phyloP scores from a whole-genome alignment of 345 rosid species.

The Moricandia moricandioides region DNA sequence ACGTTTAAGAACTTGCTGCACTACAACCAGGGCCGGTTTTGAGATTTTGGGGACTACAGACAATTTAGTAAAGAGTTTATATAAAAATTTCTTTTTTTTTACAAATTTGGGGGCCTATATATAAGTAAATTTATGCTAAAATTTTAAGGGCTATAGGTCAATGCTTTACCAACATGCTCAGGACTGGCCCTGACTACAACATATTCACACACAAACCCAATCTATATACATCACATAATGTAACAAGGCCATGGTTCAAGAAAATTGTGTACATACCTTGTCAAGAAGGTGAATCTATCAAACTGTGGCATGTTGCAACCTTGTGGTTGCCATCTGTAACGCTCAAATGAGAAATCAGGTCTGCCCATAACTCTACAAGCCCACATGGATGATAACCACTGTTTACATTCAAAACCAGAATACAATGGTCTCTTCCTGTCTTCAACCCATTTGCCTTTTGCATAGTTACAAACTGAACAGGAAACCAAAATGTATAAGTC shows the following conservation, averaged over 20 bases:
- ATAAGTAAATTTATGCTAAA: too few species aligned
- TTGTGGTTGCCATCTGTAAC: conserved; percentile 74
- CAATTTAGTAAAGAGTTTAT: too few species aligned
- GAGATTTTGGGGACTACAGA: too few species aligned
- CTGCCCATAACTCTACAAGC: conserved; percentile 63
- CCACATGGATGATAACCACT: conserved; percentile 78
- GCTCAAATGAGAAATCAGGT: conserved; percentile 69
- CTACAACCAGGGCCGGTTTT: neutral
- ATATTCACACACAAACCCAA: neutral
- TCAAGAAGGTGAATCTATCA: conserved; percentile 58
- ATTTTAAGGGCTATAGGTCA: too few species aligned
- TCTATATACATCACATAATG: neutral
- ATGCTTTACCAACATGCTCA: too few species aligned
- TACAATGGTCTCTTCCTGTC: conserved; percentile 56
- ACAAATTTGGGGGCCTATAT: too few species aligned
- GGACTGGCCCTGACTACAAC: neutral
- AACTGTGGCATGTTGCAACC: conserved; percentile 67
- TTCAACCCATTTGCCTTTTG: conserved; percentile 67
- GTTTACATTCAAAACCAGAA: conserved; percentile 61
- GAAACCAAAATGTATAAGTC: conserved; percentile 10
- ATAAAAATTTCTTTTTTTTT: too few species aligned
- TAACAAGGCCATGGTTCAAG: neutral
- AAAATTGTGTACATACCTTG: conserved; percentile 39
- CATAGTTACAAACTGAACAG: conserved; percentile 58
- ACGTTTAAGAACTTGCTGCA: neutral